Conservation (phyloP, 2,329 filamentous ascomycete genomes). For the Microcyclospora pomicola region DNA sequence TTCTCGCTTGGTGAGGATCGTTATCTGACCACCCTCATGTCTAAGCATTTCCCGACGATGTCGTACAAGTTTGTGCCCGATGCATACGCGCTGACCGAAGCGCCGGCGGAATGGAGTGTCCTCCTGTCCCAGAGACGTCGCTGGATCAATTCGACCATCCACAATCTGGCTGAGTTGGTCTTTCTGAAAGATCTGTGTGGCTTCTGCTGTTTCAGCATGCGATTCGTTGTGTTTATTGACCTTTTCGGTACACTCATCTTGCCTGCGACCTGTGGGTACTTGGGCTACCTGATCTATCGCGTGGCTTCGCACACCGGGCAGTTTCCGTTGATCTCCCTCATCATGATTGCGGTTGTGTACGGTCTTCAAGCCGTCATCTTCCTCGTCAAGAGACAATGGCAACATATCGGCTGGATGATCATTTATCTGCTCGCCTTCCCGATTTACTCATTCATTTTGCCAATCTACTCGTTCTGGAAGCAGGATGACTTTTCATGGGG, state of each 20-base stretch:
- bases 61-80: slow-evolving; percentile 91
- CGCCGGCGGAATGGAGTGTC: slow-evolving; percentile 87
- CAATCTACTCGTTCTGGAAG: slow-evolving; percentile 98
- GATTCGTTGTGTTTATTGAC: slow-evolving; percentile 90
- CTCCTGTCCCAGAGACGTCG: slow-evolving; percentile 93
- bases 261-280: slow-evolving; percentile 74
- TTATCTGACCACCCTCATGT: slow-evolving; percentile 94
- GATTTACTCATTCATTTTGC: slow-evolving; percentile 80
- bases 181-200: slow-evolving; percentile 88
- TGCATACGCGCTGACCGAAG: slow-evolving; percentile 84
- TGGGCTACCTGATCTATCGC: slow-evolving; percentile 74
- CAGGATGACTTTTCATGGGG: slow-evolving; percentile 99
- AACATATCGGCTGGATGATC: slow-evolving; percentile 98
- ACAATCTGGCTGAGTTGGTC: slow-evolving; percentile 86
- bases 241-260: slow-evolving; percentile 84
- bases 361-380: slow-evolving; percentile 94
- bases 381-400: slow-evolving; percentile 93
- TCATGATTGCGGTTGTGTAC: slow-evolving; percentile 83
- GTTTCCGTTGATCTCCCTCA: slow-evolving; percentile 75
- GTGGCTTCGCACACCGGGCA: slow-evolving; percentile 55
- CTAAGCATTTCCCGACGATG: slow-evolving; percentile 91
- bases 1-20: slow-evolving; percentile 91
- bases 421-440: slow-evolving; percentile 95
- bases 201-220: slow-evolving; percentile 98
- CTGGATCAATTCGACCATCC: slow-evolving; percentile 98